Conservation (phyloP, 192 early-diverging fungal species). For the Coemansia sp. region DNA sequence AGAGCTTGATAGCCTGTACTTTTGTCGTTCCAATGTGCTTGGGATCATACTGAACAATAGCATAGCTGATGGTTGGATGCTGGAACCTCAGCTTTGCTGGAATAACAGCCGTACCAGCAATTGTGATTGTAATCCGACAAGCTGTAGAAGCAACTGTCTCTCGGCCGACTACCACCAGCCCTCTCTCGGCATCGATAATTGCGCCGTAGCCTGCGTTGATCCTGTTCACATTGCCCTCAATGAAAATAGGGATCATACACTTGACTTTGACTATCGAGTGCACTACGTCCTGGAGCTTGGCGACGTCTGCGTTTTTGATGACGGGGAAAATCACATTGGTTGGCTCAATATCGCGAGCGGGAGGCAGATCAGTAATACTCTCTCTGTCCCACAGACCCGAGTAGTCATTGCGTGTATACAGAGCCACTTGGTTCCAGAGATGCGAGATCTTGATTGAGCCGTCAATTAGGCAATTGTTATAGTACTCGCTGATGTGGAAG, state of each 20-base stretch:
- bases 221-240: conserved; percentile 20
- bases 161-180: conserved; percentile 82
- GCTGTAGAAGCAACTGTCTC: conserved; percentile 78
- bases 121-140: conserved; percentile 80
- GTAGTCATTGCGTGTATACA: conserved; percentile 44
- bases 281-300: background rate
- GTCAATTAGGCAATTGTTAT: conserved; percentile 8
- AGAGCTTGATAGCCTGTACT: conserved; percentile 65
- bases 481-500: conserved; percentile 27
- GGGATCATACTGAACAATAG: conserved; percentile 82
- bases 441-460: conserved; percentile 21
- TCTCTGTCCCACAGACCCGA: conserved; percentile 50
- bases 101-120: conserved; percentile 88
- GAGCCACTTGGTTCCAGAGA: conserved; percentile 37
- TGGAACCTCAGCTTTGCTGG: conserved; percentile 80
- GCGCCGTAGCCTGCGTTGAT: conserved; percentile 63
- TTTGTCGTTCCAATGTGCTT: conserved; percentile 74
- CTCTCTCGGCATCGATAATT: conserved; percentile 74
- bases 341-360: conserved; percentile 14
- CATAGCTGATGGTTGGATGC: conserved; percentile 90
- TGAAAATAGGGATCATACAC: conserved; percentile 19
- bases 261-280: conserved; percentile 37
- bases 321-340: conserved; percentile 24
- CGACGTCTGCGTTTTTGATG: conserved; percentile 31
- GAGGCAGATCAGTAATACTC: conserved; percentile 14